Evolutionary conservation across 192 early-diverging fungal genomes (phyloP).

Genomic region (Backusella macrospora): DNA sequence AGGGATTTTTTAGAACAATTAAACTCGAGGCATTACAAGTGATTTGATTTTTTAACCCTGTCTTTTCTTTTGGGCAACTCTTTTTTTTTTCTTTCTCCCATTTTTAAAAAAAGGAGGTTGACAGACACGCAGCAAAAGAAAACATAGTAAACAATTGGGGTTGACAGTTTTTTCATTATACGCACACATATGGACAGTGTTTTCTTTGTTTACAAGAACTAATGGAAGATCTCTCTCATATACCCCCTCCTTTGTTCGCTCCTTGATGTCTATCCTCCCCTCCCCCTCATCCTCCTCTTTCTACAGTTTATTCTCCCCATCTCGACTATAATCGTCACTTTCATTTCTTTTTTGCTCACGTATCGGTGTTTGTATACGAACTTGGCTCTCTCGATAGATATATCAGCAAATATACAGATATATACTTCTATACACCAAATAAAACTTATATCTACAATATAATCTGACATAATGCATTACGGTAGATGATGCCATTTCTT

Average conservation of each 20-base stretch:
- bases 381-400: too few species aligned
- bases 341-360: too few species aligned
- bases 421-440: too few species aligned
- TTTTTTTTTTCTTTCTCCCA: background rate
- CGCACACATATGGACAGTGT: background rate
- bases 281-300: background rate
- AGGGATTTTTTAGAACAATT: conserved; percentile 9
- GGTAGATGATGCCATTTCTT: too few species aligned
- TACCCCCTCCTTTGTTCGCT: conserved; percentile 2
- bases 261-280: conserved; percentile 5
- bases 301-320: background rate
- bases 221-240: background rate
- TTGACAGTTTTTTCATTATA: background rate
- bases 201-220: conserved; percentile 7
- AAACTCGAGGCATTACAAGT: background rate
- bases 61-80: background rate
- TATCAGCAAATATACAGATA: too few species aligned
- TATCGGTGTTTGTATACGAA: too few species aligned
- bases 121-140: too few species aligned
- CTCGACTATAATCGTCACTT: background rate
- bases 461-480: too few species aligned
- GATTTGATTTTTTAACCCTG: conserved; percentile 5
- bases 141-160: too few species aligned
- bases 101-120: conserved; percentile 11
- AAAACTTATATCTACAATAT: too few species aligned